A percentile compares a stretch with the other conserved stretches of the same genome.
Evolutionary conservation across 202 grass and related monocot genomes (phyloP).

Genomic region (Schoenoplectus tabernaemontani): DNA sequence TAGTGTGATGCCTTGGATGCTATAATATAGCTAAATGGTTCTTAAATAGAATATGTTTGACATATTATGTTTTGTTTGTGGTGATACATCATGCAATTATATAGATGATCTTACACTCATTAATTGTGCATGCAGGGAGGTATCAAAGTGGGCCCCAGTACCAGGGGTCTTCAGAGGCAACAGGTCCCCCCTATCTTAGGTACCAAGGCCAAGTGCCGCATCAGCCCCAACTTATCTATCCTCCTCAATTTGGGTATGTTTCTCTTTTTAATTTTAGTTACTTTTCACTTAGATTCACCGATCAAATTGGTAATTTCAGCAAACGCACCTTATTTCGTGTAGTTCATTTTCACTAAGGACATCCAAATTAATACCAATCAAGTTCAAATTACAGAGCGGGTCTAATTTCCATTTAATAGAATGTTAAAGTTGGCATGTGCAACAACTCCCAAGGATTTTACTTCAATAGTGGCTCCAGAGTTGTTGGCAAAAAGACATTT

Average conservation of each 20-base stretch:
- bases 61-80: not conserved
- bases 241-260: slow-evolving; percentile 53
- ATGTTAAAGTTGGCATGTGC: not conserved
- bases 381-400: not conserved
- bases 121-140: slow-evolving; percentile 28
- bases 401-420: not conserved
- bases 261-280: not conserved
- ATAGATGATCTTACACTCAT: not conserved
- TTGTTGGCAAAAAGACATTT: not conserved
- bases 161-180: slow-evolving; percentile 26
- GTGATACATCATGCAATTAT: not conserved
- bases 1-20: not conserved
- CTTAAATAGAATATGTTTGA: not conserved
- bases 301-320: not conserved
- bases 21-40: not conserved
- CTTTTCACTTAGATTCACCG: not conserved
- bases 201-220: slow-evolving; percentile 42
- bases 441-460: not conserved
- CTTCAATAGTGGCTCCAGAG: not conserved
- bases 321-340: not conserved
- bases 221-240: slow-evolving; percentile 40
- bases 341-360: not conserved
- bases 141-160: slow-evolving; percentile 23
- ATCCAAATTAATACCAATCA: not conserved
- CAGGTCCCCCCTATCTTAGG: slow-evolving; percentile 27